A percentile compares a stretch with the other conserved stretches of the same genome.
These are phyloP conservation scores for Nigrospora oryzae DNA, from an alignment of 2,329 filamentous ascomycete species.

Conservation along the genomic window DNA sequence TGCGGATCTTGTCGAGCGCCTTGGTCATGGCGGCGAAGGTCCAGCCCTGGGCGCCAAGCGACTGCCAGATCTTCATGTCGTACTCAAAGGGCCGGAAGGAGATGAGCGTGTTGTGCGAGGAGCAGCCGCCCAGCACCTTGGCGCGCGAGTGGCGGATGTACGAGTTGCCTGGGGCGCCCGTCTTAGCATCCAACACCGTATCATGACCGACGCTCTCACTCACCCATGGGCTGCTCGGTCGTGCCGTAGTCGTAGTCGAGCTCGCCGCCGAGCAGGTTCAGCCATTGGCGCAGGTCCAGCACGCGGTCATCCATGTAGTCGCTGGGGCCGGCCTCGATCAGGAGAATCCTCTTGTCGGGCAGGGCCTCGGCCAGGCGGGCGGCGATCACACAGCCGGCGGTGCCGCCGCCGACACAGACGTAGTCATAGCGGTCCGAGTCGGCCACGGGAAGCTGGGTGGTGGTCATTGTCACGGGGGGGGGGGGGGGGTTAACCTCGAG, in stretches of 20 bases:
- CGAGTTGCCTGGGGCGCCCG: conserved; percentile 62
- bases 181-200: not conserved
- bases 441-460: conserved; percentile 54
- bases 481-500: too few species aligned
- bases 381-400: conserved; percentile 78
- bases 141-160: conserved; percentile 87
- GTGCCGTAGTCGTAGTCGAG: conserved; percentile 89
- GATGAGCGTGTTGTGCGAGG: conserved; percentile 89
- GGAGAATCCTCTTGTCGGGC: conserved; percentile 69
- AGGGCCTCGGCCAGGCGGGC: conserved; percentile 75
- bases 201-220: conserved; percentile 9
- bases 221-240: conserved; percentile 75
- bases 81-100: conserved; percentile 88
- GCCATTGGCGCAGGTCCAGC: conserved; percentile 79
- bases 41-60: conserved; percentile 76
- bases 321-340: conserved; percentile 84
- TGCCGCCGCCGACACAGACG: conserved; percentile 77
- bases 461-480: conserved; percentile 36
- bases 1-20: conserved; percentile 73
- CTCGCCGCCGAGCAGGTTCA: conserved; percentile 74
- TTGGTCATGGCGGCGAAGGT: conserved; percentile 78
- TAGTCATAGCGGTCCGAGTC: conserved; percentile 70
- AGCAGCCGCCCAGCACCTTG: conserved; percentile 88
- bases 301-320: conserved; percentile 86
- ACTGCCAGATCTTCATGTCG: conserved; percentile 78